Percentiles rank a stretch among this genome's conserved stretches.
phyloP scores from a whole-genome alignment of 192 early-diverging fungal species.

The Linnemannia zychae region DNA sequence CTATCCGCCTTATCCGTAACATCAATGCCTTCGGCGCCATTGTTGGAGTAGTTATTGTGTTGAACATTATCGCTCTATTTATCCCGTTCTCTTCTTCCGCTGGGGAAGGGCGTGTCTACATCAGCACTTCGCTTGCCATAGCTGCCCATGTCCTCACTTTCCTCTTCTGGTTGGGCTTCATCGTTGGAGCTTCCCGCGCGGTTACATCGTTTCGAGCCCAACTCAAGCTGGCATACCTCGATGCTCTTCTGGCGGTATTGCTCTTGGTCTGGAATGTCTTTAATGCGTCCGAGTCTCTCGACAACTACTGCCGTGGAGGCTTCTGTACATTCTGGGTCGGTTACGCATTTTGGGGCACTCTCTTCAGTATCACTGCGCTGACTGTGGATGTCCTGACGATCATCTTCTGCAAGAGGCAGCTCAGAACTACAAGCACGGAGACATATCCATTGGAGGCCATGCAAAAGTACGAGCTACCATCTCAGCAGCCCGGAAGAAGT shows the following conservation, averaged over 20 bases:
- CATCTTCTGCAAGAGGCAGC: background rate
- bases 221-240: background rate
- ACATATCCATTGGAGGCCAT: background rate
- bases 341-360: background rate
- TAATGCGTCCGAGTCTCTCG: background rate
- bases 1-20: background rate
- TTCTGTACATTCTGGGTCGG: background rate
- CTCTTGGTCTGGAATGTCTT: background rate
- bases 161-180: too few relatives aligned
- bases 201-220: background rate
- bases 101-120: too few relatives aligned
- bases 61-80: background rate
- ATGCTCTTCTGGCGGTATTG: too few relatives aligned
- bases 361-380: background rate
- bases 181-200: too few relatives aligned
- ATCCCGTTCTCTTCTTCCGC: background rate
- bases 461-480: background rate
- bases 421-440: background rate
- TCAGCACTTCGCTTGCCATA: too few relatives aligned
- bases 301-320: background rate
- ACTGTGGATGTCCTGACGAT: background rate
- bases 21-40: background rate
- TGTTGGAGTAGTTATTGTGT: background rate
- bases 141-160: too few relatives aligned
- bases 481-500: background rate